These are phyloP conservation scores for Yamadazyma paraphyllophila DNA, from an alignment of 805 yeast species.

Conservation along the genomic window DNA sequence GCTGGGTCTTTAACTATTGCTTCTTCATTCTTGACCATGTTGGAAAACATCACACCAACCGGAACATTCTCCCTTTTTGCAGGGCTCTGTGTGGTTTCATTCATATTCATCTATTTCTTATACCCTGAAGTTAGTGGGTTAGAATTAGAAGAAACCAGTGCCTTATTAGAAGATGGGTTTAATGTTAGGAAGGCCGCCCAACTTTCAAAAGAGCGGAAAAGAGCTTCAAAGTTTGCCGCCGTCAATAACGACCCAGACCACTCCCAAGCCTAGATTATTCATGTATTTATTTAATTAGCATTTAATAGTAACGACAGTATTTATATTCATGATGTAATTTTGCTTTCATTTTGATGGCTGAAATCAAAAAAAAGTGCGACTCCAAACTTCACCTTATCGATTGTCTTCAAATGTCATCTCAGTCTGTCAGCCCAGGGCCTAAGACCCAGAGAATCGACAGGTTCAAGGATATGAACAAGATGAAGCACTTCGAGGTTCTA, in stretches of 20 bases:
- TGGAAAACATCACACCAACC: conserved; percentile 87
- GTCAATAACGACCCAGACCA: not conserved
- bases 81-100: conserved; percentile 69
- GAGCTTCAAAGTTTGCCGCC: conserved; percentile 17
- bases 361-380: not conserved
- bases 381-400: not conserved
- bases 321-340: not conserved
- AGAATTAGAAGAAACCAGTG: conserved; percentile 88
- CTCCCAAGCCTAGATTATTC: not conserved
- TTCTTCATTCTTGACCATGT: conserved; percentile 90
- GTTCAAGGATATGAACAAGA: conserved; percentile 31
- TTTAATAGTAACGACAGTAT: conserved; percentile 1
- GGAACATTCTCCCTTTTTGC: conserved; percentile 94
- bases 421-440: not conserved
- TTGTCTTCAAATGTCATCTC: not conserved
- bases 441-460: conserved; percentile 11
- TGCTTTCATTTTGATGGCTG: not conserved
- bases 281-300: not conserved
- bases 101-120: conserved; percentile 73
- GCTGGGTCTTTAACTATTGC: conserved; percentile 89
- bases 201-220: conserved; percentile 37
- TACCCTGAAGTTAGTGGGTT: conserved; percentile 92
- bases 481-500: conserved; percentile 32
- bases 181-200: conserved; percentile 58
- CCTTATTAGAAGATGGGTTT: conserved; percentile 79